Evolutionary conservation across 495 filamentous ascomycete species (phyloP).

Genomic region (Zalerion maritima): DNA sequence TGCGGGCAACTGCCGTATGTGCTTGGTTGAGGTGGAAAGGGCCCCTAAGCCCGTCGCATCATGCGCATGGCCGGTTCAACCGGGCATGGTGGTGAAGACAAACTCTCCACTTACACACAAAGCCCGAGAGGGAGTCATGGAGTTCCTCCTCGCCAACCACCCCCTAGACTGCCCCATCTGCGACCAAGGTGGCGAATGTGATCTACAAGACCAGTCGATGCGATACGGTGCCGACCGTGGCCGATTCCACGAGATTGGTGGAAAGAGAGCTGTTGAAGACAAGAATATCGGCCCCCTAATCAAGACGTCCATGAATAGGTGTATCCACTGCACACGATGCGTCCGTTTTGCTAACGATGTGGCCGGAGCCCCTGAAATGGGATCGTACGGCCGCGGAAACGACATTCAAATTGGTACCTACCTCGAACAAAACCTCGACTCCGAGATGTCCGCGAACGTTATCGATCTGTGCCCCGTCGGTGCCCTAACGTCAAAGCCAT

Average conservation of each 20-base stretch:
- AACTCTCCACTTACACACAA: slow-evolving; percentile 92
- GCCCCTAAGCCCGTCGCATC: slow-evolving; percentile 94
- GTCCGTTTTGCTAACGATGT: slow-evolving; percentile 96
- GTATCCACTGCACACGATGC: slow-evolving; percentile 97
- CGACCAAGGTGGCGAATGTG: slow-evolving; percentile 96
- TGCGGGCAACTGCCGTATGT: slow-evolving; percentile 99
- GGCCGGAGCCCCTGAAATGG: slow-evolving; percentile 87
- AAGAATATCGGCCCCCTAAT: slow-evolving; percentile 98
- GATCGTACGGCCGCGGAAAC: slow-evolving; percentile 87
- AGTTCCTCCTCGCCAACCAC: slow-evolving; percentile 93
- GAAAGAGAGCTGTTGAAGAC: slow-evolving; percentile 95
- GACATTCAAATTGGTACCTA: slow-evolving; percentile 97
- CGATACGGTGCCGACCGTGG: slow-evolving; percentile 91
- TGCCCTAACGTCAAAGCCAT: slow-evolving; percentile 90
- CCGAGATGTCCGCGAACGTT: slow-evolving; percentile 91
- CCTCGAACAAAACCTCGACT: slow-evolving; percentile 77
- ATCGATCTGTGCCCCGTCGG: slow-evolving; percentile 97
- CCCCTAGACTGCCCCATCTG: slow-evolving; percentile 96
- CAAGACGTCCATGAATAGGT: slow-evolving; percentile 99
- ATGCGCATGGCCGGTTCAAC: slow-evolving; percentile 96
- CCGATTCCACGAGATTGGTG: slow-evolving; percentile 85
- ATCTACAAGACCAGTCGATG: slow-evolving; percentile 98
- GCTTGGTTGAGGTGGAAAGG: slow-evolving; percentile 91
- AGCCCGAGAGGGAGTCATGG: slow-evolving; percentile 96
- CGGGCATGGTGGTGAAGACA: slow-evolving; percentile 98